phyloP scores from a whole-genome alignment of 2,329 filamentous ascomycete genomes.

The Alternaria metachromatica region DNA sequence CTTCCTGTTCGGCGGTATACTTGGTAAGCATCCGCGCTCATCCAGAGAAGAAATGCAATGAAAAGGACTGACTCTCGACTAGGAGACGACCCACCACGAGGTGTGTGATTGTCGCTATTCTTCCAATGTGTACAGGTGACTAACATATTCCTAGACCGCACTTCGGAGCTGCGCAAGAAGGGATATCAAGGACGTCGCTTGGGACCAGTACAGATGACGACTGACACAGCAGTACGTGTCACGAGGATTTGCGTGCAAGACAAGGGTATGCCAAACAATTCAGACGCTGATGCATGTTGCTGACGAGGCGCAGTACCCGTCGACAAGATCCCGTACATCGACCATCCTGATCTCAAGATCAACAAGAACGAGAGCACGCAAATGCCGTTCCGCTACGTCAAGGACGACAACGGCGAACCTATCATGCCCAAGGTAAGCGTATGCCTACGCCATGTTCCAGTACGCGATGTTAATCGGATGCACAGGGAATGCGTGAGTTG shows the following conservation, averaged over 20 bases:
- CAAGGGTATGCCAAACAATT: slow-evolving; percentile 66
- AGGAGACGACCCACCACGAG: slow-evolving; percentile 94
- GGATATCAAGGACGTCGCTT: slow-evolving; percentile 87
- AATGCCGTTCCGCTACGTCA: slow-evolving; percentile 98
- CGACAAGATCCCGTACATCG: slow-evolving; percentile 79
- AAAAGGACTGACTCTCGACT: slow-evolving; percentile 31
- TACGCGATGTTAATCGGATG: slow-evolving; percentile 28
- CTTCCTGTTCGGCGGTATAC: slow-evolving; percentile 94
- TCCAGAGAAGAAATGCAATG: neutral
- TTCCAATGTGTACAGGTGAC: slow-evolving; percentile 6
- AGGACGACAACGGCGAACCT: slow-evolving; percentile 73
- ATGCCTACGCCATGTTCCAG: slow-evolving; percentile 19
- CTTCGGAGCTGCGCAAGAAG: slow-evolving; percentile 92
- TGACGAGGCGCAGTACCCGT: slow-evolving; percentile 67
- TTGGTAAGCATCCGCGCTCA: slow-evolving; percentile 65
- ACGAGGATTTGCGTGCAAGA: slow-evolving; percentile 88
- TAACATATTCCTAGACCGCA: slow-evolving; percentile 71
- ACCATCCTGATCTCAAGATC: slow-evolving; percentile 88
- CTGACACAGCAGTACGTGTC: slow-evolving; percentile 93
- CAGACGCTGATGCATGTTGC: slow-evolving; percentile 8
- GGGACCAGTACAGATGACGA: slow-evolving; percentile 96
- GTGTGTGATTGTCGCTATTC: slow-evolving; percentile 57
- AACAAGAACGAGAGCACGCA: slow-evolving; percentile 91
- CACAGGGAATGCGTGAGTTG: slow-evolving; percentile 89
- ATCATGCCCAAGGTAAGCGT: slow-evolving; percentile 85